Evolutionary conservation across 768 basidiomycete genomes (phyloP).

Genomic region (Peribolospora baueri): DNA sequence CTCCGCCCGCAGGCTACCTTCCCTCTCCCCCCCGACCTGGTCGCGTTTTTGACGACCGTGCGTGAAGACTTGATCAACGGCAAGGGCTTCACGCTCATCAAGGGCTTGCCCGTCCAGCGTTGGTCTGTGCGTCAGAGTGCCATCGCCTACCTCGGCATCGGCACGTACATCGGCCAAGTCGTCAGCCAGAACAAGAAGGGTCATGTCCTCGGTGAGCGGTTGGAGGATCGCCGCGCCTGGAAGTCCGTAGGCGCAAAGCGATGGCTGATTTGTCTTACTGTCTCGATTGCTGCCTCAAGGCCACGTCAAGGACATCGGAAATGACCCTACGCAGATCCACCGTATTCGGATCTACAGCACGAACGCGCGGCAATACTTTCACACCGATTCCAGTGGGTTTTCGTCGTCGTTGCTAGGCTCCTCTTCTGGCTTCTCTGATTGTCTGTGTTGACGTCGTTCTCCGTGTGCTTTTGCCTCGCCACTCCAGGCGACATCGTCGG

Average conservation of each 20-base stretch:
- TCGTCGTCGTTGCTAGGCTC: neutral
- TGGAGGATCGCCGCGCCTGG: no score
- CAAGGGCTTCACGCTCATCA: constrained; percentile 18
- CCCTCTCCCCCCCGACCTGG: constrained; percentile 12
- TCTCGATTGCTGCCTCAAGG: constrained; percentile 13
- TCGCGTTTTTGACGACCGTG: constrained; percentile 8
- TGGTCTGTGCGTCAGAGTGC: constrained; percentile 16
- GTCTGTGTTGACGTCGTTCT: neutral
- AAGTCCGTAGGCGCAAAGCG: neutral
- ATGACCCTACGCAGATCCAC: constrained; percentile 18
- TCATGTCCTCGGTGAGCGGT: neutral
- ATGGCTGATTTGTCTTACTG: neutral
- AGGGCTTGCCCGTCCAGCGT: constrained; percentile 15
- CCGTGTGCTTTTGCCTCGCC: no score
- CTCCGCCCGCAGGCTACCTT: constrained; percentile 11
- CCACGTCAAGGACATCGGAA: constrained; percentile 19
- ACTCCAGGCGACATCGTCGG: constrained; percentile 16
- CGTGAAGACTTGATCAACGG: constrained; percentile 15
- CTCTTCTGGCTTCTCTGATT: neutral
- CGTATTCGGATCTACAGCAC: constrained; percentile 16
- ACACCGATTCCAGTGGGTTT: constrained; percentile 10
- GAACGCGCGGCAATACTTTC: constrained; percentile 17
- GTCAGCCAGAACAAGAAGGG: constrained; percentile 17
- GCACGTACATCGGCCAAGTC: constrained; percentile 16
- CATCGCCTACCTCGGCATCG: constrained; percentile 16